Evolutionary conservation across 2,329 filamentous ascomycete genomes (phyloP).

Genomic region (Cladosporium sp.): DNA sequence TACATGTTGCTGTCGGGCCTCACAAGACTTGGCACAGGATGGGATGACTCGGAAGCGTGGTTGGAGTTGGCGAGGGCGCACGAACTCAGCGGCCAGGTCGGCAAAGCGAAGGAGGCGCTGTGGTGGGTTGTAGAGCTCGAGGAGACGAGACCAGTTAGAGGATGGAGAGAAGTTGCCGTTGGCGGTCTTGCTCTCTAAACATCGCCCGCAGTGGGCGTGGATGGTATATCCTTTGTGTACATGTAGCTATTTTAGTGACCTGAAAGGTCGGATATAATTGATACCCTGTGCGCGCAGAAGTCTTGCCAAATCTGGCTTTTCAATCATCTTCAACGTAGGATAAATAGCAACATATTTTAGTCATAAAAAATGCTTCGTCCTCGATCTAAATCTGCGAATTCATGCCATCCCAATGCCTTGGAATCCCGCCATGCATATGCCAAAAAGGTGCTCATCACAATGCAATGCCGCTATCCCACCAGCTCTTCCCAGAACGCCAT

Average conservation of each 20-base stretch:
- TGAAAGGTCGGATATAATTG: neutral
- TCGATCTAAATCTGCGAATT: neutral
- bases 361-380: neutral
- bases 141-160: constrained; percentile 75
- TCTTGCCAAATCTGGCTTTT: neutral
- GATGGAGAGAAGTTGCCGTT: constrained; percentile 63
- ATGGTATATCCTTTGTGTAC: neutral
- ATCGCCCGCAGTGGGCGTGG: neutral
- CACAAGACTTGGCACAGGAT: constrained; percentile 81
- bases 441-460: constrained; percentile 31
- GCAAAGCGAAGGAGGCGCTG: constrained; percentile 86
- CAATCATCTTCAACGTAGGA: neutral
- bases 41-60: constrained; percentile 95
- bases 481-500: constrained; percentile 62
- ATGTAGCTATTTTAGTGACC: neutral
- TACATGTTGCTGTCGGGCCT: constrained; percentile 78
- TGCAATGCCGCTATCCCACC: constrained; percentile 61
- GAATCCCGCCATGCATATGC: neutral
- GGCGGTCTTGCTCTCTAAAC: constrained; percentile 31
- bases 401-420: neutral
- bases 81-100: constrained; percentile 79
- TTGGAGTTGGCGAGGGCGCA: constrained; percentile 82
- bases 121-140: constrained; percentile 99
- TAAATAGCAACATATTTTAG: neutral
- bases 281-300: constrained; percentile 1